Conservation (phyloP, 2,329 filamentous ascomycete species). For the Apiospora sp. region DNA sequence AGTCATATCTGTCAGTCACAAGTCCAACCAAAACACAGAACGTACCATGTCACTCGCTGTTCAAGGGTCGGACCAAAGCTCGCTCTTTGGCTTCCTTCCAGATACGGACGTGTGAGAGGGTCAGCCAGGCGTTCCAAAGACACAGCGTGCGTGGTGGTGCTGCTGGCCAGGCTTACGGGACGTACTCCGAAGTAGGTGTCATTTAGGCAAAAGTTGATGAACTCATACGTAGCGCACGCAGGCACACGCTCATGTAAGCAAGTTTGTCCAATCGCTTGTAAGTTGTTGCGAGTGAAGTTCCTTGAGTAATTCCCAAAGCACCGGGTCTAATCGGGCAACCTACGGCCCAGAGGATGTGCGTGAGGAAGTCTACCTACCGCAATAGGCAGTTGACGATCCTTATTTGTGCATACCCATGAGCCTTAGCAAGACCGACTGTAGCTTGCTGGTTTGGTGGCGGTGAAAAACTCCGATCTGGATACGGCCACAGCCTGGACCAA, state of each 20-base stretch:
- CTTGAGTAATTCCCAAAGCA: not conserved
- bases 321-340: not conserved
- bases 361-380: not conserved
- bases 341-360: not conserved
- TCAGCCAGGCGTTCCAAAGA: not conserved
- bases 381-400: not conserved
- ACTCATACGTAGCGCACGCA: not conserved
- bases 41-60: not conserved
- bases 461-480: not conserved
- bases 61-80: not conserved
- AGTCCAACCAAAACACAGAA: too few relatives aligned
- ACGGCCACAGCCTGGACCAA: not conserved
- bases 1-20: not conserved
- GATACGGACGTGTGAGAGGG: not conserved
- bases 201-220: constrained; percentile 5
- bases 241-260: not conserved
- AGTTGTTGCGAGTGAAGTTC: not conserved
- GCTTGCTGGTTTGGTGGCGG: not conserved
- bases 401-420: not conserved
- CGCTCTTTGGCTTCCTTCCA: not conserved
- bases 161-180: not conserved
- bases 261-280: not conserved
- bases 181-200: not conserved
- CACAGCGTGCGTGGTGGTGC: not conserved
- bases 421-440: not conserved